Base-by-base conservation (phyloP, 371 early-diverging fungal species). In the Zopfochytrium polystomum region DNA sequence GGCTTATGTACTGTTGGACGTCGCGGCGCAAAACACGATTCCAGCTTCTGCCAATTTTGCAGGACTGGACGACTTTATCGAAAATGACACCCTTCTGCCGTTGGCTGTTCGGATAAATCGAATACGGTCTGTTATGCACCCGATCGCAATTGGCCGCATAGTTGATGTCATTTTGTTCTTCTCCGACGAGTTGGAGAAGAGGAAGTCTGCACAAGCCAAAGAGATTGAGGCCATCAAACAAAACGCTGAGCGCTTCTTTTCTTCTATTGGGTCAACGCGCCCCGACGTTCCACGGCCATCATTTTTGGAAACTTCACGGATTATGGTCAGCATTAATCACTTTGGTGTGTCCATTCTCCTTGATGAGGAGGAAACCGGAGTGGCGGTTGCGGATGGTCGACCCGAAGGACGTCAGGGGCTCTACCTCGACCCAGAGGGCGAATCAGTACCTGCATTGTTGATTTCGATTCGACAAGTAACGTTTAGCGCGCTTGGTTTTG, bases 101-200 rank as follows among this genome's bases (percentile, higher is more conserved):
- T 78, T 83, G 27, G 75, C 76, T 52, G 65, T 91, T 1, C 69
- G 75, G 25, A 62, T 90, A 30, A 52, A 74, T 9, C 82, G 85
- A 54, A 74, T 89, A 6, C 86, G 86, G 56, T 85, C 86, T 0
- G 81, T 90, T 6, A 83, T 90, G 86, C 90, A 88, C 47, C 90
- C 90, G 0, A 83, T 80, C 61, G 88, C 90, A 0, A 66, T 90
- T 0, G 86, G 87, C 20, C 81, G 79, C 44, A 69, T 89, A 18
- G 80, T 85, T 2, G 90, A 89, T 42, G 74, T 87, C 59, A 81
- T 84, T 26, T 72, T 86, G 15, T 89, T 83, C 60, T 90, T 87
- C 62, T 78, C 80, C 20, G 71, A 81, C 3, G 89, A 89, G 54
- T 77, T 90, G 27, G 77, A 79, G 15, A 80, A 76, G 25, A 62